phyloP scores from a whole-genome alignment of 2,329 filamentous ascomycete species.

The Cladophialophora yegresii region DNA sequence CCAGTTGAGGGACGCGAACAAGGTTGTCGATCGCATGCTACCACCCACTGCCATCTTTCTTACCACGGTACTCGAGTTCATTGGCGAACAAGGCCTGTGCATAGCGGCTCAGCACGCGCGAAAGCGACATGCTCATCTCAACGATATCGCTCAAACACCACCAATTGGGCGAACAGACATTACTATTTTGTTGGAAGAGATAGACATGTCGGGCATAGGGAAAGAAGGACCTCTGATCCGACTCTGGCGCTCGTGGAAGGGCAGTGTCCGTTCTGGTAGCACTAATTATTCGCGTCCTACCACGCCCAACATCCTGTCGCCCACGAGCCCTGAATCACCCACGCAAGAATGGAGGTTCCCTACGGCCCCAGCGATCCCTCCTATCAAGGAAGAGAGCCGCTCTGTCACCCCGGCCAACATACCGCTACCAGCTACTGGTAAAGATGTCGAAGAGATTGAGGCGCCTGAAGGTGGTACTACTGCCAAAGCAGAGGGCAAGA shows the following conservation, averaged over 20 bases:
- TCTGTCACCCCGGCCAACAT: slow-evolving; percentile 56
- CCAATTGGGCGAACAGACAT: slow-evolving; percentile 47
- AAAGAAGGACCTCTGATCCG: slow-evolving; percentile 84
- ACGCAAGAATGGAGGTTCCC: slow-evolving; percentile 43
- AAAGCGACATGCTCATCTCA: slow-evolving; percentile 58
- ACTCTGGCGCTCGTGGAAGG: slow-evolving; percentile 94
- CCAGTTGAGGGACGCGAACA: slow-evolving; percentile 52
- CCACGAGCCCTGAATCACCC: slow-evolving; percentile 38
- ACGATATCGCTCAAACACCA: slow-evolving; percentile 55
- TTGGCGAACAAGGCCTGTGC: slow-evolving; percentile 88
- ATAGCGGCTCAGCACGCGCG: slow-evolving; percentile 83
- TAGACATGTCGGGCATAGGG: slow-evolving; percentile 90
- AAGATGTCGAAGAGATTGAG: slow-evolving; percentile 79
- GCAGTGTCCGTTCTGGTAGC: slow-evolving; percentile 62
- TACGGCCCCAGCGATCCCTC: slow-evolving; percentile 39
- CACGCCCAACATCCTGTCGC: slow-evolving; percentile 40
- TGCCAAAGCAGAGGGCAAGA: background rate
- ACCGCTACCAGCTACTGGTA: slow-evolving; percentile 66
- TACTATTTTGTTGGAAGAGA: slow-evolving; percentile 81
- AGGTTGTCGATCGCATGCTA: slow-evolving; percentile 69
- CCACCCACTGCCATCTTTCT: slow-evolving; percentile 94
- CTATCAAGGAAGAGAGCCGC: slow-evolving; percentile 36
- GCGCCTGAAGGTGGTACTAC: slow-evolving; percentile 62
- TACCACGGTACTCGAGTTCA: slow-evolving; percentile 89
- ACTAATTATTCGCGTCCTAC: slow-evolving; percentile 55